Evolutionary conservation across 257 asterid genomes (phyloP).

Genomic region (Lithospermum erythrorhizon): DNA sequence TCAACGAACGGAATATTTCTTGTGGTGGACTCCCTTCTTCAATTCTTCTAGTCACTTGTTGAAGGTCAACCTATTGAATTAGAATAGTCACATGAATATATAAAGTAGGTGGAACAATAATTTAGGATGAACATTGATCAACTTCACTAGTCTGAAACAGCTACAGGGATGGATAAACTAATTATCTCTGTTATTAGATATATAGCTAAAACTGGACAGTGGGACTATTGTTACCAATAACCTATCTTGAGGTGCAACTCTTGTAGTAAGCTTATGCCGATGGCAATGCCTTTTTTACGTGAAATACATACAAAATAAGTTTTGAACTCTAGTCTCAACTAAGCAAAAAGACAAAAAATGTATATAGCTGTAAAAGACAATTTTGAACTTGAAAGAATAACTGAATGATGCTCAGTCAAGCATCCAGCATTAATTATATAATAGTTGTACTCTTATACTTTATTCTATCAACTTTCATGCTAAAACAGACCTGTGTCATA

Average conservation of each 20-base stretch:
- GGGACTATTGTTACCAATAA: no score
- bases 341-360: no score
- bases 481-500: conserved; percentile 49
- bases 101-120: background rate
- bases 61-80: conserved; percentile 28
- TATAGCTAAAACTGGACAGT: no score
- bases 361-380: background rate
- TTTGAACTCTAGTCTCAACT: no score
- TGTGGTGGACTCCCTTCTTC: conserved; percentile 28
- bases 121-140: background rate
- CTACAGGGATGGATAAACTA: no score
- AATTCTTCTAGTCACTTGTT: conserved; percentile 33
- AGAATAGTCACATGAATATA: background rate
- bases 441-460: background rate
- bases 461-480: background rate
- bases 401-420: background rate
- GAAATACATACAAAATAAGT: no score
- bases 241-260: no score
- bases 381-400: background rate
- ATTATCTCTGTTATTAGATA: no score
- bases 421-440: background rate
- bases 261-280: no score
- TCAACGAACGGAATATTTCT: conserved; percentile 37
- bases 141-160: background rate
- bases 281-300: no score